Evolutionary conservation across 768 basidiomycete species (phyloP), one percentile per base, ranked within the genome.

Genomic region (Mycena latifolia): DNA sequence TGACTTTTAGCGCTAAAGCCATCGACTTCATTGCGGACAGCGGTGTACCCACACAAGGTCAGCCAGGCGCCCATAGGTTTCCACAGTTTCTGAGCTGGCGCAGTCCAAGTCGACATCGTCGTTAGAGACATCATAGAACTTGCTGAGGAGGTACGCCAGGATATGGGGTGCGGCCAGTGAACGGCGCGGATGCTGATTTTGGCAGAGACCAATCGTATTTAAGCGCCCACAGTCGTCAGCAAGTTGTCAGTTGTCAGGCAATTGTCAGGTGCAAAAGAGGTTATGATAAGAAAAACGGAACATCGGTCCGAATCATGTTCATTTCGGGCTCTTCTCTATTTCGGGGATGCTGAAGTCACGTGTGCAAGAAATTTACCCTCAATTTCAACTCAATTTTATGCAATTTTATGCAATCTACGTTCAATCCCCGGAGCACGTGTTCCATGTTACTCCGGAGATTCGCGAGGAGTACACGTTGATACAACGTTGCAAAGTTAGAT

Each of bases 1-100:
- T 69, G 64, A 65, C 68, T 45, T 5, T 20, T 24, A 35, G 33
- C 14, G 33, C 33, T n/a, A n/a, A n/a, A n/a, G n/a, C n/a, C n/a
- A n/a, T n/a, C n/a, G n/a, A n/a, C n/a, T n/a, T n/a, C n/a, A n/a
- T n/a, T n/a, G n/a, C n/a, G n/a, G n/a, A n/a, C n/a, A n/a, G n/a
- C n/a, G n/a, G n/a, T n/a, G n/a, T n/a, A 35, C 33, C 8, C 52
- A 65, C 60, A 69, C 59, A 69, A 58, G 47, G 58, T 47, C 63
- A 58, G 51, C 39, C 58, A 65, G 12, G 59, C 67, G 60, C 67
- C 63, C 67, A 61, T 48, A 65, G 15, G 27, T 29, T 41, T 18
- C 27, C 56, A 31, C n/a, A 35, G 33, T 35, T 35, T 35, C 33
- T n/a, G n/a, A n/a, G 33, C 33, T 39, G 39, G 39, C 39, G 39